These are phyloP conservation scores for Kwoniella sp. DNA, from an alignment of 768 basidiomycete genomes.

Conservation along the genomic window DNA sequence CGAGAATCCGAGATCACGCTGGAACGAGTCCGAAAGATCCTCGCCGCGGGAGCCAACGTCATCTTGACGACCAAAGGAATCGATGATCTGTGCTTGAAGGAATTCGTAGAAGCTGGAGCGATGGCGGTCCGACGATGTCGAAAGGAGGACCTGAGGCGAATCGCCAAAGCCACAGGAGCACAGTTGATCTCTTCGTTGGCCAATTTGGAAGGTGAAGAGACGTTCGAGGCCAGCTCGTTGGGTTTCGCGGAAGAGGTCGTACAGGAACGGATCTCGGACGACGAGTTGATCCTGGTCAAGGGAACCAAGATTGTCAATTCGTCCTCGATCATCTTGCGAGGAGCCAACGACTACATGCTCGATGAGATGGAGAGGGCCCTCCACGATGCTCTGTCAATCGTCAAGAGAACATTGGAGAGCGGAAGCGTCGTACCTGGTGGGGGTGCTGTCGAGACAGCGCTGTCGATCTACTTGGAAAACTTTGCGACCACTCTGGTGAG, in stretches of 20 bases:
- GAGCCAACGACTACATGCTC: constrained; percentile 98
- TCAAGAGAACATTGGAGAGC: constrained; percentile 96
- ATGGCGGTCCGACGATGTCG: constrained; percentile 97
- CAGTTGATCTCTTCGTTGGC: constrained; percentile 88
- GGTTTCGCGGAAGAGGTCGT: constrained; percentile 95
- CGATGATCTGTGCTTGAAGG: constrained; percentile 95
- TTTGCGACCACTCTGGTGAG: constrained; percentile 95
- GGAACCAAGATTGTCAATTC: constrained; percentile 96
- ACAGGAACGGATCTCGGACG: constrained; percentile 96
- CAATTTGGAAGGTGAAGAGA: constrained; percentile 96
- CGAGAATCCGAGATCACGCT: constrained; percentile 94
- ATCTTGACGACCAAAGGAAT: constrained; percentile 97
- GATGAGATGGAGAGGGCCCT: constrained; percentile 99
- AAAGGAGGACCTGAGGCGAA: constrained; percentile 95
- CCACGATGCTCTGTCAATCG: constrained; percentile 90
- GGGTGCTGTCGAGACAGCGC: constrained; percentile 93
- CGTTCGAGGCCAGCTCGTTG: constrained; percentile 86
- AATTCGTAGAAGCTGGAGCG: constrained; percentile 97
- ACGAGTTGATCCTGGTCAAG: constrained; percentile 95
- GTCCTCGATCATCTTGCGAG: constrained; percentile 86
- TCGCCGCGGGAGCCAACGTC: constrained; percentile 94
- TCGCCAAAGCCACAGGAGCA: constrained; percentile 95
- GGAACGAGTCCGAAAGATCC: constrained; percentile 92
- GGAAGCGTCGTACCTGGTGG: constrained; percentile 95
- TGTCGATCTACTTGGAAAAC: constrained; percentile 97